A percentile compares a stretch with the other conserved stretches of the same genome.
These are phyloP conservation scores for Tritrichomonas foetus DNA, from an alignment of 208 protist species.

Conservation along the genomic window DNA sequence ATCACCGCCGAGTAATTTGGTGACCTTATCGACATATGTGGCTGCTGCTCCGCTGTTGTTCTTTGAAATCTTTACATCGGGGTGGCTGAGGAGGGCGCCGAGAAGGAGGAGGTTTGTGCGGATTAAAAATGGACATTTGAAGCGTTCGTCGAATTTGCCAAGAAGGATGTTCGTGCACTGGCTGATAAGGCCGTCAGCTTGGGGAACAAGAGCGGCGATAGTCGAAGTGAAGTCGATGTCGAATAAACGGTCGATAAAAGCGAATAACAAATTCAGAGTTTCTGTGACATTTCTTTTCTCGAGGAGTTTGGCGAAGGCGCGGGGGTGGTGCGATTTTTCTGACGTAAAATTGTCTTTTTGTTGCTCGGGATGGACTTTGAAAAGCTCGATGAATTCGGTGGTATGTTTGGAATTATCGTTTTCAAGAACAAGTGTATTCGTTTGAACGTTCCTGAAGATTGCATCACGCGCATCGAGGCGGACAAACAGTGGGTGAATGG, in stretches of 20 bases:
- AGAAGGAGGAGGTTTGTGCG: not conserved
- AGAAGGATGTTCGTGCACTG: not conserved
- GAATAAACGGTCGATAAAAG: not conserved
- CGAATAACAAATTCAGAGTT: not conserved
- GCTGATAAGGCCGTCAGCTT: not conserved
- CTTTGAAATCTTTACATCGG: not conserved
- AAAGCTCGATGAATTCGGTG: not conserved
- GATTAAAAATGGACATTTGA: not conserved
- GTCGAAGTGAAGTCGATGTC: not conserved
- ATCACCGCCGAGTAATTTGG: not conserved
- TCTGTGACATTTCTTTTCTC: not conserved
- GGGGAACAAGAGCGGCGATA: not conserved
- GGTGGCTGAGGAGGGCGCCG: not conserved
- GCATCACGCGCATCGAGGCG: not conserved
- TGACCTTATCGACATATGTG: not conserved
- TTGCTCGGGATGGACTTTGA: not conserved
- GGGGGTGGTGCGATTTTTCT: not conserved
- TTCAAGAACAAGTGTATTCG: not conserved
- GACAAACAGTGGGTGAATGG: not conserved
- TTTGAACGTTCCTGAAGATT: not conserved
- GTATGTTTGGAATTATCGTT: not conserved
- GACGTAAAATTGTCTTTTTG: not conserved
- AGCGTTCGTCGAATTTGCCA: not conserved
- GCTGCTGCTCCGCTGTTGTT: too few relatives aligned
- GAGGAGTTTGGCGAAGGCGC: not conserved